Evolutionary conservation across 352 stramenopile species (phyloP), one percentile per base, ranked within the genome.

Genomic region (Globisporangium recalcitrans): DNA sequence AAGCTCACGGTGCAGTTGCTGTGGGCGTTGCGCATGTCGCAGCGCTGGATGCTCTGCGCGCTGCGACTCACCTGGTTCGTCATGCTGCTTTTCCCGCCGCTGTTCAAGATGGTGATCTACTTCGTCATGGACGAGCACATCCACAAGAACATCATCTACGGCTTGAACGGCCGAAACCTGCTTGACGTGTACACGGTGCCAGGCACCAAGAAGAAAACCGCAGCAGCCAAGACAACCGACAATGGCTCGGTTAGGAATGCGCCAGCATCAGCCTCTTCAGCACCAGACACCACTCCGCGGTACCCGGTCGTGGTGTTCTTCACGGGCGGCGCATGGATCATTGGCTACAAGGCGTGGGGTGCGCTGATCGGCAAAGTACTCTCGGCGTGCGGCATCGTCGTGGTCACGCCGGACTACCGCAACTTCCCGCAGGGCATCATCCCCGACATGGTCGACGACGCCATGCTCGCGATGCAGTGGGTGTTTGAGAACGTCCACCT

Each of bases 261-360:
- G 58, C 32, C 52, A 27, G 65, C 24, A 21, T 62, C 52, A 2
- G 4, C 51, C 29, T 34, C 26, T 13, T 40, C 26, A 27, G 51
- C 21, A 57, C 24, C 51, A 24, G 51, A 57, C 19, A 24, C 77
- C 27, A 24, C 75, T 19, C 67, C 62, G n/a, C 68, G 61, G 26
- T 72, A 74, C 36, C 90, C 92, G 1, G 90, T 97, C 8, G 71
- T 97, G 0, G 79, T 98, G 19, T 97, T 98, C 62, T 74, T 97
- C 11, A 90, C 84, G 8, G 92, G 92, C 32, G 91, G 89, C 32
- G 83, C 89, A 8, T 98, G 90, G 89, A 96, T 96, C 64, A 97
- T 98, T 44, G 89, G 91, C 4, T 96, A 97, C 75, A 97, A 97
- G 72, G 90, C 88, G 22, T 98, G 90, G 90, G 89, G 88, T 4